Evolutionary conservation across 1,139 yeast genomes (phyloP), one percentile per base, ranked within the genome.

Genomic region (Yamadazyma trypodendri): DNA sequence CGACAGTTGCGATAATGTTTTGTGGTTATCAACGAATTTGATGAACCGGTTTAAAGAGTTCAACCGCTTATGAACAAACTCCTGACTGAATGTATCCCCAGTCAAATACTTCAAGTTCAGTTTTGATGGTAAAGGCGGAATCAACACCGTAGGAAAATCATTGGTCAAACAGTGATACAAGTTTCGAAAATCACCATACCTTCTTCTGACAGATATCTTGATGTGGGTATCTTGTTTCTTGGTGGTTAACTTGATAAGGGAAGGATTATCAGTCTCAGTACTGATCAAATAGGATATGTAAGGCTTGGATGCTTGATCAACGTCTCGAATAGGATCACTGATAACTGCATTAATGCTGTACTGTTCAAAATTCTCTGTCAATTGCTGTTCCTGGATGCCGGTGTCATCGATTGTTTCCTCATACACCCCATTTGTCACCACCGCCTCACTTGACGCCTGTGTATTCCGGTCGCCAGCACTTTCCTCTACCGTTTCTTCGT

Each of bases 41-140:
- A 92, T 61, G 55, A 89, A 92, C 43, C 94, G 68, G 51, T 84
- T 81, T 39, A 92, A 68, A 5, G 97, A 87, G 35, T 82, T 80
- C n/a, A 95, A 82, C 47, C 98, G 69, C 55, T 87, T 85, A 45
- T 75, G 70, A 0, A 96, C 90, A 60, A 92, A 92, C 41, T 87
- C 87, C 9, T 75, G 63, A 37, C 87, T 78, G 56, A 87, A 87
- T 14, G 96, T 74, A 52, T 92, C 97, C n/a, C 98, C 98, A 30
- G 95, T 89, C 40, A 92, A 72, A 58, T 92, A 92, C 59, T 92
- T 96, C 51, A 90, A 70, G 44, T 95, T 79, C 67, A 85, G 87
- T 61, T 89, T 90, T 44, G 94, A 95, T 0, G 98, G 98, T 39
- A 92, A 68, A 9, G 98, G 97, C 1, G 98, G 98, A 0, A 92